These are phyloP conservation scores for Pholiota molesta DNA, from an alignment of 768 basidiomycete species.

Conservation along the genomic window DNA sequence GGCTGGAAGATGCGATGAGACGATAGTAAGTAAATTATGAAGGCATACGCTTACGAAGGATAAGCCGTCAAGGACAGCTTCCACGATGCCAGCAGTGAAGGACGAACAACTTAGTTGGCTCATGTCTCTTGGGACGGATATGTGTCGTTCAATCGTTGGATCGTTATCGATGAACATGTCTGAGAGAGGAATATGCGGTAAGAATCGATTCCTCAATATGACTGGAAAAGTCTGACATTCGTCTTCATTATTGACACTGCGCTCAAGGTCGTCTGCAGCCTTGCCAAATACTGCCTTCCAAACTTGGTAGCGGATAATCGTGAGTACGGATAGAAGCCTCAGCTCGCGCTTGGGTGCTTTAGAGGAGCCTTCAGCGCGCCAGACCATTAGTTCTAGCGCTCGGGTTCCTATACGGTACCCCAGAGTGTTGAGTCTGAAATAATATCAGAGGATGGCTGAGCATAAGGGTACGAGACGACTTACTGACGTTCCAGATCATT, in stretches of 20 bases:
- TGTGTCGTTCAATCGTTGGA: slow-evolving; percentile 86
- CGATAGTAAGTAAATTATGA: not conserved
- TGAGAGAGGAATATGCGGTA: slow-evolving; percentile 30
- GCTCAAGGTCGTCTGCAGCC: slow-evolving; percentile 93
- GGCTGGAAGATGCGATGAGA: slow-evolving; percentile 56
- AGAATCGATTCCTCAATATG: slow-evolving; percentile 6
- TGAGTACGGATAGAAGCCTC: slow-evolving; percentile 86
- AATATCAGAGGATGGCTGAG: slow-evolving; percentile 7
- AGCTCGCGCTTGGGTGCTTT: slow-evolving; percentile 94
- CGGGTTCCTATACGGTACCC: slow-evolving; percentile 92
- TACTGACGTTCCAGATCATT: slow-evolving; percentile 94
- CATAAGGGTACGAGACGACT: slow-evolving; percentile 22
- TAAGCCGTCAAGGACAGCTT: slow-evolving; percentile 92
- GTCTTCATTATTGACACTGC: slow-evolving; percentile 94
- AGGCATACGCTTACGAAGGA: slow-evolving; percentile 75
- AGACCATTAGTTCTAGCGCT: slow-evolving; percentile 84
- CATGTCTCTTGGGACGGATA: slow-evolving; percentile 94
- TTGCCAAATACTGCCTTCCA: slow-evolving; percentile 95
- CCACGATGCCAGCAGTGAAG: slow-evolving; percentile 95
- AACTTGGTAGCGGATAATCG: slow-evolving; percentile 93
- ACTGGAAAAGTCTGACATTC: slow-evolving; percentile 58
- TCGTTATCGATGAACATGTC: slow-evolving; percentile 99
- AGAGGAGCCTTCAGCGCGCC: slow-evolving; percentile 75
- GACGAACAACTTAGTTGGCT: slow-evolving; percentile 96
- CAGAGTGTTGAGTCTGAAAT: slow-evolving; percentile 80